Conservation (phyloP, 176 grass and related monocot species). For the Puya raimondii region DNA sequence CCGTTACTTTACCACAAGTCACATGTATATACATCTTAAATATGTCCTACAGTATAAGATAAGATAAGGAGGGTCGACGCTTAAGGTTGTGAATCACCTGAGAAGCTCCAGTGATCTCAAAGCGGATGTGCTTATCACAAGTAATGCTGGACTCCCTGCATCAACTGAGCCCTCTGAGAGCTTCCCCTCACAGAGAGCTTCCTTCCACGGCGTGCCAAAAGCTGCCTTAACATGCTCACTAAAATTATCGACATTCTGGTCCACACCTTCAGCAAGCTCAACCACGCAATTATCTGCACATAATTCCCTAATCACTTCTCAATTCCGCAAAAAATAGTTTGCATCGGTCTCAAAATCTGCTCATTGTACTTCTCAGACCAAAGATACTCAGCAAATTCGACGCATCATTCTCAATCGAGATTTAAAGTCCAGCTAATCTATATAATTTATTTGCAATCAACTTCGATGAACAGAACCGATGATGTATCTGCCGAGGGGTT, state of each 20-base stretch:
- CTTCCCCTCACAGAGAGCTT: slow-evolving; percentile 53
- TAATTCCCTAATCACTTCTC: slow-evolving; percentile 1
- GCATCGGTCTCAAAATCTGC: background rate
- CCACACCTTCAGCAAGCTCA: slow-evolving; percentile 44
- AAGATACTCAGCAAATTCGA: background rate
- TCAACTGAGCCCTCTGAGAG: slow-evolving; percentile 26
- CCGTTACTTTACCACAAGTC: too few species aligned
- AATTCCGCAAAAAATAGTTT: background rate
- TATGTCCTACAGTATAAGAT: background rate
- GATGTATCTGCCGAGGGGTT: too few species aligned
- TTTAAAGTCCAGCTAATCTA: too few species aligned
- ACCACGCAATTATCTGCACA: slow-evolving; percentile 65
- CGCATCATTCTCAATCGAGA: too few species aligned
- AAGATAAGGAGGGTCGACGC: background rate
- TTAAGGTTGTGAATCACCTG: slow-evolving; percentile 36
- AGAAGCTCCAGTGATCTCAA: slow-evolving; percentile 77
- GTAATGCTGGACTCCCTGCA: slow-evolving; percentile 48
- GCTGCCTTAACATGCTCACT: slow-evolving; percentile 54
- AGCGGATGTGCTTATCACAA: slow-evolving; percentile 67
- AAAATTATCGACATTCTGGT: slow-evolving; percentile 60
- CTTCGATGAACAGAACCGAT: too few species aligned
- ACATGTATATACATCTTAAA: too few species aligned
- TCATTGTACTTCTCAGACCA: background rate
- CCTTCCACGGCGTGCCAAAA: slow-evolving; percentile 49
- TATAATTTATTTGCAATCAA: background rate